A percentile compares a stretch with the other conserved stretches of the same genome.
Evolutionary conservation across 352 stramenopile species (phyloP).

Genomic region (Pythium sukuiense): DNA sequence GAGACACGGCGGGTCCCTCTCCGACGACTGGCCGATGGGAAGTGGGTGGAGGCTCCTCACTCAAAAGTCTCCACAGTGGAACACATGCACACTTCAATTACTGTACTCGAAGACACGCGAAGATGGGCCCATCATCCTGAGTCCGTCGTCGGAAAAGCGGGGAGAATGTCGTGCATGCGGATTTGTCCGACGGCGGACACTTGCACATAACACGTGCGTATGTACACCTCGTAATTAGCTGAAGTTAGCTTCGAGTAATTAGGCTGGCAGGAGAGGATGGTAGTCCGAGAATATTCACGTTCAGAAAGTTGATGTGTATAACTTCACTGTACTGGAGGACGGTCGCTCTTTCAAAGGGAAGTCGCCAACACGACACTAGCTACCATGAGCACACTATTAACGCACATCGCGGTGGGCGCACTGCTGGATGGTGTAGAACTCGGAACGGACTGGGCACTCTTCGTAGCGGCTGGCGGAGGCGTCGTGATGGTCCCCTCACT

Average conservation of each 20-base stretch:
- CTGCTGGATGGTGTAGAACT: not conserved
- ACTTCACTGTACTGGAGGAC: too few species aligned
- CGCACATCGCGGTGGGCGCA: not conserved
- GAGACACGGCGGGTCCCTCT: not conserved
- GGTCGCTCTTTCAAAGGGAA: not conserved
- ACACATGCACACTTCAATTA: too few species aligned
- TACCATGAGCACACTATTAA: not conserved
- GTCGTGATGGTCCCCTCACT: not conserved
- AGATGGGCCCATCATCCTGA: too few species aligned
- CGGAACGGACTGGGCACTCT: not conserved
- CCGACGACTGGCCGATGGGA: not conserved
- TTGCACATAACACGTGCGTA: not conserved
- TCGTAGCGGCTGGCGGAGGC: not conserved
- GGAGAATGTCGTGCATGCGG: not conserved
- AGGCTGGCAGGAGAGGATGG: too few species aligned
- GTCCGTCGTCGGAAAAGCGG: conserved; percentile 4
- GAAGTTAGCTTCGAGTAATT: too few species aligned
- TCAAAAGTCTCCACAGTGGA: too few species aligned
- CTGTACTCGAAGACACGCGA: too few species aligned
- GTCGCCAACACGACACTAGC: not conserved
- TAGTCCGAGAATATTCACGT: too few species aligned
- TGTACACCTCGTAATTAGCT: too few species aligned
- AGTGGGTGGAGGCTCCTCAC: not conserved
- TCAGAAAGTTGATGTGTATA: too few species aligned
- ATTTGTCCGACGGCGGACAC: conserved; percentile 10